Base-by-base conservation (phyloP, 2,329 filamentous ascomycete genomes). In the Pseudocercospora macadamiae region DNA sequence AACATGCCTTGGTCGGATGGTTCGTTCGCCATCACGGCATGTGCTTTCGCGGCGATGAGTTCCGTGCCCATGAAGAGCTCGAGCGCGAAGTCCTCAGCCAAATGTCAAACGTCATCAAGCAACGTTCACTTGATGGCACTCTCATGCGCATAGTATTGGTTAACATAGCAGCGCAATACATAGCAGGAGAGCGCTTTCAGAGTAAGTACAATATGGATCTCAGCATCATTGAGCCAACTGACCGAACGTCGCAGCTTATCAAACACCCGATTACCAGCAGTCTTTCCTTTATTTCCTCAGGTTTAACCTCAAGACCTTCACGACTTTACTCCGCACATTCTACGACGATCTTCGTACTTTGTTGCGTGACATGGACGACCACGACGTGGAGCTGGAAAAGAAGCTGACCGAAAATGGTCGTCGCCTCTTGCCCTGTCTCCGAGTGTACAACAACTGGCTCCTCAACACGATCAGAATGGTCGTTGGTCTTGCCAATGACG, bases 11-110 rank as follows among this genome's bases (percentile, higher is more conserved):
- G 56, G 80, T 88, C 47, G 85, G 86, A 52, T 95, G 92, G 88
- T 96, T 97, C 68, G 84, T 93, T 60, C 87, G 89, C 66, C 83
- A 97, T 42, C 93, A 97, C 72, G 91, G 91, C 48, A 86, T 89
- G 70, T 93, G 90, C 74, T 93, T 89, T 75, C 87, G 87, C 61
- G 92, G 91, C 28, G 82, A 88, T 60, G 82, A 86, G 44, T 93
- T 95, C 67, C 77, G 85, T 0, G 86, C 88, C 61, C 89, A 92
- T 64, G 84, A 88, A 54, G 92, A 96, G 71, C 79, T 97, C 25
- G 93, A 97, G 74, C 86, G 86, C 58, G 91, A 96, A 72, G 89
- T 97, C 10, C 80, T 96, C 60, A 87, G 89, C 66, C 89, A 92
- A 51, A 78, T 96, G 34, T 83, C 87, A 48, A 83, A 89, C 65